Percentiles rank a stretch among this genome's conserved stretches.
Evolutionary conservation across 1,139 yeast species (phyloP).

Genomic region (Spathaspora sp.): DNA sequence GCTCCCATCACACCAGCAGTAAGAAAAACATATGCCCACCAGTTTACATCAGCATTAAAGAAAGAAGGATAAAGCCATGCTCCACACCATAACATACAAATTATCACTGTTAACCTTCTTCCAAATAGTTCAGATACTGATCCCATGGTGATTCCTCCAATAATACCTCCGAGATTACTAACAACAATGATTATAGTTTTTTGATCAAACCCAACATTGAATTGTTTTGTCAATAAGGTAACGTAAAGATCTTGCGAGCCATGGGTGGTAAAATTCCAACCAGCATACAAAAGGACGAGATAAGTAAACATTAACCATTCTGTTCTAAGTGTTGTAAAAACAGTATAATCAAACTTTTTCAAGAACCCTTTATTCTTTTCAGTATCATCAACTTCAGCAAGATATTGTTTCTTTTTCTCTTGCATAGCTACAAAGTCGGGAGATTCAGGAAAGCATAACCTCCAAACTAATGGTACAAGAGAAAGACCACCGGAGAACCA

Average conservation of each 20-base stretch:
- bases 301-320: slow-evolving; percentile 47
- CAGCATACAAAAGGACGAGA: slow-evolving; percentile 46
- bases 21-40: slow-evolving; percentile 28
- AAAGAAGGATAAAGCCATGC: slow-evolving; percentile 36
- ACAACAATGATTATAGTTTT: slow-evolving; percentile 47
- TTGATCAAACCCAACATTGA: slow-evolving; percentile 30
- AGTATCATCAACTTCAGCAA: slow-evolving; percentile 7
- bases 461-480: slow-evolving; percentile 32
- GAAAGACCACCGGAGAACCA: slow-evolving; percentile 74
- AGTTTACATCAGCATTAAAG: slow-evolving; percentile 26
- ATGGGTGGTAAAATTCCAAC: slow-evolving; percentile 53
- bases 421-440: slow-evolving; percentile 21
- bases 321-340: slow-evolving; percentile 25
- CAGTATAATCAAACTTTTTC: slow-evolving; percentile 15
- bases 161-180: slow-evolving; percentile 49
- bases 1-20: slow-evolving; percentile 35
- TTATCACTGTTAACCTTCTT: slow-evolving; percentile 42
- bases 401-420: slow-evolving; percentile 15
- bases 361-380: slow-evolving; percentile 9
- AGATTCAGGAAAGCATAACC: slow-evolving; percentile 34
- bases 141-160: slow-evolving; percentile 50
- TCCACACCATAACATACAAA: slow-evolving; percentile 28
- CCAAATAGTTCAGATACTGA: slow-evolving; percentile 46
- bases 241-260: slow-evolving; percentile 57
- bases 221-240: slow-evolving; percentile 45